phyloP scores from a whole-genome alignment of 768 basidiomycete species.

The Leccinum sublutescens region DNA sequence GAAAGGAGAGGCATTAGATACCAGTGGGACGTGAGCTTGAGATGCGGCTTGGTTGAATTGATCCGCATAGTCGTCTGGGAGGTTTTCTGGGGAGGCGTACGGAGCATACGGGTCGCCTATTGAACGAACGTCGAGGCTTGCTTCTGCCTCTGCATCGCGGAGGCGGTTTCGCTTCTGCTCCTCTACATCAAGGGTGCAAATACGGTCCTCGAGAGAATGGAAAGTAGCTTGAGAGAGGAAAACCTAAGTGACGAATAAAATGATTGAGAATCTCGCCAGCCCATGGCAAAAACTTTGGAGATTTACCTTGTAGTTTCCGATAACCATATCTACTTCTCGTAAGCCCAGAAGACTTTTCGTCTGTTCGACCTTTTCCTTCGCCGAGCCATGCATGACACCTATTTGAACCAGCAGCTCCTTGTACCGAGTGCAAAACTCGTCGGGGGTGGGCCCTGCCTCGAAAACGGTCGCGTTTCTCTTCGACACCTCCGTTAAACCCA shows the following conservation, averaged over 20 bases:
- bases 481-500: slow-evolving; percentile 78
- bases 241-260: slow-evolving; percentile 50
- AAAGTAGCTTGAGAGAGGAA: slow-evolving; percentile 87
- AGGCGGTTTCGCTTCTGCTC: slow-evolving; percentile 81
- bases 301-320: slow-evolving; percentile 82
- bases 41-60: too few species aligned
- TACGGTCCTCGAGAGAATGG: slow-evolving; percentile 82
- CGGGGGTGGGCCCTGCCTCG: slow-evolving; percentile 81
- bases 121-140: too few species aligned
- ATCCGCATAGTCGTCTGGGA: too few species aligned
- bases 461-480: slow-evolving; percentile 64
- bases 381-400: slow-evolving; percentile 58
- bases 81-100: too few species aligned
- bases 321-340: slow-evolving; percentile 68
- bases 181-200: slow-evolving; percentile 80
- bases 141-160: slow-evolving; percentile 40
- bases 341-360: slow-evolving; percentile 55
- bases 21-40: too few species aligned
- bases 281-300: background rate
- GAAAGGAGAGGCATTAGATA: slow-evolving; percentile 79
- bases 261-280: slow-evolving; percentile 3
- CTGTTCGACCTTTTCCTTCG: slow-evolving; percentile 60
- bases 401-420: slow-evolving; percentile 44
- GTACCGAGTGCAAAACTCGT: slow-evolving; percentile 70
- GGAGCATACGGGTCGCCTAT: too few species aligned